Conservation (phyloP, 169 alveolate genomes). For the Blepharisma undulans region DNA sequence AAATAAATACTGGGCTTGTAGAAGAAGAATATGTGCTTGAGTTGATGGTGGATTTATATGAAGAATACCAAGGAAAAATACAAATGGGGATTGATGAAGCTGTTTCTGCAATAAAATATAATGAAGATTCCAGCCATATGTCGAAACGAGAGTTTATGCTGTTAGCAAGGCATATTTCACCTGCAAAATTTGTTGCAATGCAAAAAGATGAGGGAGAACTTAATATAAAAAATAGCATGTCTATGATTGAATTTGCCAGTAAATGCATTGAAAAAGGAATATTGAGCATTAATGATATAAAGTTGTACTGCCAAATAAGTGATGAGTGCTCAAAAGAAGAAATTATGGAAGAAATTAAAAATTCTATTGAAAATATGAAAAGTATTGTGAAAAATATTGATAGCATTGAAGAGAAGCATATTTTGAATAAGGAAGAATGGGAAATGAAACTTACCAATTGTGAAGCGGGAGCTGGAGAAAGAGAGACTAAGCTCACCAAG, state of each 20-base stretch:
- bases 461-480: not conserved
- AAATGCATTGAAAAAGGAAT: not conserved
- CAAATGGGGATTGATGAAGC: not conserved
- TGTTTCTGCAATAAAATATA: not conserved
- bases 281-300: not conserved
- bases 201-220: not conserved
- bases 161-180: not conserved
- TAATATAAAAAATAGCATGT: not conserved
- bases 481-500: not conserved
- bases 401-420: not conserved
- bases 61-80: constrained; percentile 2
- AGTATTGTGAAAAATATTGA: not conserved
- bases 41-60: not conserved
- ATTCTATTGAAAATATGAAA: not conserved
- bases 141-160: not conserved
- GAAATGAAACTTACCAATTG: not conserved
- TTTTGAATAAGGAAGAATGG: not conserved
- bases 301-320: not conserved
- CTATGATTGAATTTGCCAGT: not conserved
- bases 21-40: constrained; percentile 17
- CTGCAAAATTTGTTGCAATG: not conserved
- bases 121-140: not conserved
- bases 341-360: not conserved
- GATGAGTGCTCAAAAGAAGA: not conserved
- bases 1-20: constrained; percentile 15